phyloP scores from a whole-genome alignment of 805 yeast species.

The Metschnikowia matae region DNA sequence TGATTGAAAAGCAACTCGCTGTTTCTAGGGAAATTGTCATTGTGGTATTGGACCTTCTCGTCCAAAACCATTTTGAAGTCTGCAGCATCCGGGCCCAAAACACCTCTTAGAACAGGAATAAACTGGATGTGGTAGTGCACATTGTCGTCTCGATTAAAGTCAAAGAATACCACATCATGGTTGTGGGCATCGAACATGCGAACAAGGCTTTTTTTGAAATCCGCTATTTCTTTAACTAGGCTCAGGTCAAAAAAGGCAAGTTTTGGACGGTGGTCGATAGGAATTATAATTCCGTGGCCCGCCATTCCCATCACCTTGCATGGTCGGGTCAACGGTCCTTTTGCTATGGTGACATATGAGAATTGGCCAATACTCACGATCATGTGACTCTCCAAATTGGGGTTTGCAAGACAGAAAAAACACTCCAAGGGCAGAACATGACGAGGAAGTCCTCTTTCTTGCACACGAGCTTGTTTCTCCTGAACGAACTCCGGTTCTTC shows the following conservation, averaged over 20 bases:
- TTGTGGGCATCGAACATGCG: slow-evolving; percentile 42
- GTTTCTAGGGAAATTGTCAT: slow-evolving; percentile 43
- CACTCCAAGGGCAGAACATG: slow-evolving; percentile 59
- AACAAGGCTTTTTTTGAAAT: slow-evolving; percentile 49
- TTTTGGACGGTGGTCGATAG: slow-evolving; percentile 66
- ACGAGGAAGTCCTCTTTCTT: background rate
- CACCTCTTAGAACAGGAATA: slow-evolving; percentile 56
- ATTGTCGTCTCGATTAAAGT: slow-evolving; percentile 57
- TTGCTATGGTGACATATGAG: slow-evolving; percentile 71
- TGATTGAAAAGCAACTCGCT: slow-evolving; percentile 41
- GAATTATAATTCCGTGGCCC: slow-evolving; percentile 79
- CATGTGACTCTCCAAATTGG: slow-evolving; percentile 74
- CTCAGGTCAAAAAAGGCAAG: background rate
- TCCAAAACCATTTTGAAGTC: slow-evolving; percentile 46
- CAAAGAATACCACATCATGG: slow-evolving; percentile 59
- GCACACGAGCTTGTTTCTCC: background rate
- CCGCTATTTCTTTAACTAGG: slow-evolving; percentile 23
- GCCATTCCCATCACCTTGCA: slow-evolving; percentile 50
- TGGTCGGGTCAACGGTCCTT: slow-evolving; percentile 73
- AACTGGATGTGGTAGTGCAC: slow-evolving; percentile 77
- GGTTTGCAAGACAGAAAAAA: slow-evolving; percentile 80
- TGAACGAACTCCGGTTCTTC: background rate
- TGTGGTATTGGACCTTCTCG: slow-evolving; percentile 42
- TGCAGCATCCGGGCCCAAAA: slow-evolving; percentile 23
- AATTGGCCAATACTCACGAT: slow-evolving; percentile 67